Base-by-base conservation (phyloP, 2,329 filamentous ascomycete species). In the Arthrobotrys pseudoclavata region DNA sequence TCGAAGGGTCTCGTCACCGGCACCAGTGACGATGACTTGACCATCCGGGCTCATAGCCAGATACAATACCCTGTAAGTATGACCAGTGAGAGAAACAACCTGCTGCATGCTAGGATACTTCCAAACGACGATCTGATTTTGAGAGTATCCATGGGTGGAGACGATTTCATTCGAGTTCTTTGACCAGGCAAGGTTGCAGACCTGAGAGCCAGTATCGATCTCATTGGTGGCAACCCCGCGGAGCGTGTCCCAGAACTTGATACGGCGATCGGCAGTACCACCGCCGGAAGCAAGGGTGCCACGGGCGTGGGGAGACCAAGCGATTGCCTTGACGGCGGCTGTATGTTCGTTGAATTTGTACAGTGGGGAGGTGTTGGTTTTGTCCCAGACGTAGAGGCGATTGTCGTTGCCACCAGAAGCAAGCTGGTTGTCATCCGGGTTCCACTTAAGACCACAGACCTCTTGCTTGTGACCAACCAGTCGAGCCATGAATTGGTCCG, bases 61-160 rank as follows among this genome's bases (percentile, higher is more conserved):
- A 83, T 98, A 99, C 2, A 99, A 87, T 12, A 99, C 96, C 82
- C 96, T 91, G 84, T 96, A 98, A 0, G 96, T 99, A 84, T 99
- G 96, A 0, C 96, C 96, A 0, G 96, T 99, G 53, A 99, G 86
- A 80, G 93, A 97, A 47, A 93, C 95, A 7, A 99, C 94, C 83
- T 98, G 96, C 60, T 93, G 93, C 96, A 99, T 98, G 80, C 91
- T 94, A 0, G 96, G 96, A 83, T 99, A 99, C 83, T 99, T 99
- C 96, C 96, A 99, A 69, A 99, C 93, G 42, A 98, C 95, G 81
- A 99, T 97, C 84, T 98, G 96, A 83, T 99, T 97, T 83, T 99
- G 96, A 81, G 91, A 95, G 85, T 97, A 99, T 5, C 96, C 96
- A 83, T 99, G 96, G 0, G 96, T 99, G 62, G 92, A 95, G 68